These are phyloP conservation scores for Schoenoplectus triqueter DNA, from an alignment of 202 grass and related monocot genomes.

Conservation along the genomic window DNA sequence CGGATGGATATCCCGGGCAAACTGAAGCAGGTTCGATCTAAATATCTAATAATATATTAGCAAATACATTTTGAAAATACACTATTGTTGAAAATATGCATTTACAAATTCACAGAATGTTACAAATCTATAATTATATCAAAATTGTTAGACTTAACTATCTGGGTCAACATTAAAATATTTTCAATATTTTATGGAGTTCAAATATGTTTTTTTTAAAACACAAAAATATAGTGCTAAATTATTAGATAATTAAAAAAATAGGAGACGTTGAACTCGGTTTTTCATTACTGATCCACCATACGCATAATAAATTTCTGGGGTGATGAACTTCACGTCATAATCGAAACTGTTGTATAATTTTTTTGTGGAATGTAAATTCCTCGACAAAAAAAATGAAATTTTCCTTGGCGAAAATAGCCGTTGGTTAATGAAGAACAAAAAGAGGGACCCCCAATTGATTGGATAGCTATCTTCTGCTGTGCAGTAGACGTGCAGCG, in stretches of 20 bases:
- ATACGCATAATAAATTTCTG: background rate
- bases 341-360: too few species aligned
- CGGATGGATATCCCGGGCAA: too few species aligned
- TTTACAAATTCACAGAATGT: too few species aligned
- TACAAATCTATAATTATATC: background rate
- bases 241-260: background rate
- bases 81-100: too few species aligned
- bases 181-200: background rate
- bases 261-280: background rate
- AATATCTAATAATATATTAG: too few species aligned
- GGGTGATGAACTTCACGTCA: background rate
- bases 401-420: background rate
- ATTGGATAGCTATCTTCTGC: background rate
- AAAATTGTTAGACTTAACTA: background rate
- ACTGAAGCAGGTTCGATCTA: too few species aligned
- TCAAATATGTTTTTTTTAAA: background rate
- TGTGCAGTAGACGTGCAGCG: too few species aligned
- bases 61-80: too few species aligned
- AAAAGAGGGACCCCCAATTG: background rate
- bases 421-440: constrained; percentile 36
- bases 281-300: too few species aligned
- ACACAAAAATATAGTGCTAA: background rate
- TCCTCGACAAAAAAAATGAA: background rate
- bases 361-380: background rate
- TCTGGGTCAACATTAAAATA: background rate